A percentile compares a stretch with the other conserved stretches of the same genome.
Evolutionary conservation across 306 rosid genomes (phyloP).

Genomic region (Lathyrus aphaca): DNA sequence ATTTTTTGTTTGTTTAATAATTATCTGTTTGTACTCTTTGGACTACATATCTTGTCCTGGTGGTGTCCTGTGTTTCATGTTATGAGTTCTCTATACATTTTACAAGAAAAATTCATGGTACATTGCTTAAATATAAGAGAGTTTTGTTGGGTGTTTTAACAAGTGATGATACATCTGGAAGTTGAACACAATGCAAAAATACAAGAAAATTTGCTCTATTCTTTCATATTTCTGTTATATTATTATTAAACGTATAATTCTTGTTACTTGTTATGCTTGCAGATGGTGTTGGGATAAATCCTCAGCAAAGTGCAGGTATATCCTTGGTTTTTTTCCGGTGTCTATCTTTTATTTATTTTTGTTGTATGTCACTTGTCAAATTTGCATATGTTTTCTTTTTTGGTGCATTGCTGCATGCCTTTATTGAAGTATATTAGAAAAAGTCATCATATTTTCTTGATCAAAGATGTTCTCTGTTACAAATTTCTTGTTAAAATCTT

Average conservation of each 20-base stretch:
- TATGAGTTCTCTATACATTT: neutral
- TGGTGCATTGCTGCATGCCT: constrained; percentile 1
- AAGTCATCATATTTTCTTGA: constrained; percentile 6
- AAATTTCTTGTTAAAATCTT: neutral
- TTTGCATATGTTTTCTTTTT: neutral
- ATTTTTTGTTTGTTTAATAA: neutral
- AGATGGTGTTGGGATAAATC: constrained; percentile 98
- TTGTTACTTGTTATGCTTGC: constrained; percentile 44
- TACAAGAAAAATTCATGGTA: neutral
- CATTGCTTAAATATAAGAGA: neutral
- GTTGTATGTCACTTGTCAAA: neutral
- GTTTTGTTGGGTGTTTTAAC: neutral
- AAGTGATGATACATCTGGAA: neutral
- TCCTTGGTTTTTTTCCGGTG: constrained; percentile 2
- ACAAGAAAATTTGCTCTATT: neutral
- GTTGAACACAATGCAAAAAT: neutral
- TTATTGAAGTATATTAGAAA: constrained; percentile 1
- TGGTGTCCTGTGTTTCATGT: neutral
- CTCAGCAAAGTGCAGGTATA: constrained; percentile 98
- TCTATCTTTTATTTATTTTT: neutral
- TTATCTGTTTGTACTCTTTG: neutral
- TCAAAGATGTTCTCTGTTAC: constrained; percentile 1
- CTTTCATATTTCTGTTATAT: constrained; percentile 15
- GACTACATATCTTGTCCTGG: neutral
- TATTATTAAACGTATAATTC: constrained; percentile 8